These are phyloP conservation scores for Ogataea methanolica DNA, from an alignment of 805 yeast genomes.

Conservation along the genomic window DNA sequence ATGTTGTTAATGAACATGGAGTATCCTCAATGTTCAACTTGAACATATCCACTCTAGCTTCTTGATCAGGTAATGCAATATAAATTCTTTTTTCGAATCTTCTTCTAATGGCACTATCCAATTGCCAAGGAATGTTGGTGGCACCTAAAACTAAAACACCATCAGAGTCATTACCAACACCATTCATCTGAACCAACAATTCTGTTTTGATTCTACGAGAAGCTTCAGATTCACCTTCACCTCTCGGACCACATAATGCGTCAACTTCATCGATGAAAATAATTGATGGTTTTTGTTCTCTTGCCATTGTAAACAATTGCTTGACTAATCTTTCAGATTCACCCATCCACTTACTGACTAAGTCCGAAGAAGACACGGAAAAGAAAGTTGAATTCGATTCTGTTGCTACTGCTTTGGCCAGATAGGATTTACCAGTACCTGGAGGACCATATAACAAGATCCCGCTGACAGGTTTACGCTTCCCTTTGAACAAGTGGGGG, in stretches of 20 bases:
- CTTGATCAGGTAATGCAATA: slow-evolving; percentile 91
- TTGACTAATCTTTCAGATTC: slow-evolving; percentile 95
- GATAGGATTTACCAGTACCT: slow-evolving; percentile 95
- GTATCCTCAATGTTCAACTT: slow-evolving; percentile 88
- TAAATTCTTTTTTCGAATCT: slow-evolving; percentile 94
- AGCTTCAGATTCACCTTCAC: slow-evolving; percentile 97
- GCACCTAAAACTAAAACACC: slow-evolving; percentile 97
- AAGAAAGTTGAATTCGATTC: slow-evolving; percentile 97
- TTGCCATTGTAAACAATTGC: slow-evolving; percentile 91
- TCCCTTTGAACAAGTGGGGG: slow-evolving; percentile 93
- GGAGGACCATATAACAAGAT: slow-evolving; percentile 89
- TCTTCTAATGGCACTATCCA: slow-evolving; percentile 95
- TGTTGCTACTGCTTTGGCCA: slow-evolving; percentile 98
- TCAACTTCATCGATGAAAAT: slow-evolving; percentile 98
- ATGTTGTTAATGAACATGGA: slow-evolving; percentile 70
- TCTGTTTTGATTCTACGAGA: slow-evolving; percentile 95
- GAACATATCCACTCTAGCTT: slow-evolving; percentile 90
- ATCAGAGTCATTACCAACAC: slow-evolving; percentile 90
- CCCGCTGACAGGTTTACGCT: slow-evolving; percentile 89
- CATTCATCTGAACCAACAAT: slow-evolving; percentile 95
- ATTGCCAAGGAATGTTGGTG: slow-evolving; percentile 98
- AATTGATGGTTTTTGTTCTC: slow-evolving; percentile 93
- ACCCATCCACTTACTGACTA: slow-evolving; percentile 99
- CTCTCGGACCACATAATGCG: slow-evolving; percentile 96
- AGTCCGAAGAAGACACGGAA: slow-evolving; percentile 91